Percentiles rank a stretch among this genome's conserved stretches.
Evolutionary conservation across 129 eudicot genomes (phyloP).

Genomic region (Flaveria robusta): DNA sequence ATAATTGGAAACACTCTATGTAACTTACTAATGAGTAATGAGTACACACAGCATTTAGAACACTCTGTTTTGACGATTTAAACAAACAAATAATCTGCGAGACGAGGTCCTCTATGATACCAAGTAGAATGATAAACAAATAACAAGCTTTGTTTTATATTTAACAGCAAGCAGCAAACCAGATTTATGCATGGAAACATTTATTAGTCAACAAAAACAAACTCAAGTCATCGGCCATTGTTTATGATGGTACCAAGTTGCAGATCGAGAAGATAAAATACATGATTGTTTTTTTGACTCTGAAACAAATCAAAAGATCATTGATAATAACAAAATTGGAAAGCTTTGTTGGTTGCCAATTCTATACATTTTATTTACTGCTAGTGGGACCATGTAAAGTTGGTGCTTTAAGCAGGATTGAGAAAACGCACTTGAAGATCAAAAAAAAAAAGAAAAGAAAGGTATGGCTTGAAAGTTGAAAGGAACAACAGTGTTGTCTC

Average conservation of each 20-base stretch:
- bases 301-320: constrained; percentile 17
- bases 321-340: constrained; percentile 3
- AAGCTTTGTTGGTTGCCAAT: constrained; percentile 4
- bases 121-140: neutral
- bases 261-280: neutral
- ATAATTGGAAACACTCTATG: neutral
- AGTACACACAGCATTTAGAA: neutral
- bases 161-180: neutral
- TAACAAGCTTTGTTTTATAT: neutral
- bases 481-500: constrained; percentile 18
- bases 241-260: constrained; percentile 6
- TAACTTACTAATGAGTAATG: neutral
- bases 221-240: neutral
- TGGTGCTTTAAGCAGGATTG: constrained; percentile 9
- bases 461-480: neutral
- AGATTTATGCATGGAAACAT: neutral
- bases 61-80: neutral
- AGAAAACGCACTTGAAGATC: neutral
- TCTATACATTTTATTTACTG: constrained; percentile 15
- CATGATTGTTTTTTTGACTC: constrained; percentile 1
- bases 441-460: neutral
- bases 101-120: too few species aligned
- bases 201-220: neutral
- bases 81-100: too few species aligned
- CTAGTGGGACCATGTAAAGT: constrained; percentile 16